Base-by-base conservation (phyloP, 495 filamentous ascomycete genomes). In the Neohortaea acidophila region DNA sequence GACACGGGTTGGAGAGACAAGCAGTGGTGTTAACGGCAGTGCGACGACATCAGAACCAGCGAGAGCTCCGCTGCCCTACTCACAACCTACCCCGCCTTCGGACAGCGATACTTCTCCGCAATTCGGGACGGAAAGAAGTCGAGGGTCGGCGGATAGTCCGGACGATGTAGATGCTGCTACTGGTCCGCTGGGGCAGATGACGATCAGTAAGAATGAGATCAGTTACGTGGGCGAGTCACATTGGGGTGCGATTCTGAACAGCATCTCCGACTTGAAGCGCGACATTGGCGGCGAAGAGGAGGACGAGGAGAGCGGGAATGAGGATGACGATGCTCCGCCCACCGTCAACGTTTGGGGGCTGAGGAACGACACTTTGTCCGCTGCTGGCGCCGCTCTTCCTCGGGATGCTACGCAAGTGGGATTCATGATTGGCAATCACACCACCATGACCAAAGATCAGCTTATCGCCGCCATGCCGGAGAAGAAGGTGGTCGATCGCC, bases 161-260 rank as follows among this genome's bases (percentile, higher is more conserved):
- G 28, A 38, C 31, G 41, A 41, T 25, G 24, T 41, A 4, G 41
- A 44, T 24, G 26, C 23, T 10, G 72, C 91, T 10, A 75, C 80
- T 12, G 79, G 78, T 39, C 87, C 81, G 4, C 73, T 96, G 39
- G 89, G 89, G 26, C 68, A 86, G 27, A 74, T 97, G 60, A 92
- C 81, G 51, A 80, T 97, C 43, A 72, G 82, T 39, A 78, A 79
- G 48, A 64, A 68, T 17, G 87, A 85, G 57, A 78, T 79, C 1
- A 72, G 79, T 54, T 97, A 93, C 53, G 69, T 87, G 34, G 86
- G 85, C 28, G 80, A 84, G 40, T 77, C 78, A 17, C 84, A 96
- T 57, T 96, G 89, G 87, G 81, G 79, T 38, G 73, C 80, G 15
- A 75, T 97, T 36, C 60, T 97, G 43, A 70, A 74, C 43, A 85